A percentile compares a stretch with the other conserved stretches of the same genome.
These are phyloP conservation scores for Sutorius eximius DNA, from an alignment of 1,284 basidiomycete genomes.

Conservation along the genomic window DNA sequence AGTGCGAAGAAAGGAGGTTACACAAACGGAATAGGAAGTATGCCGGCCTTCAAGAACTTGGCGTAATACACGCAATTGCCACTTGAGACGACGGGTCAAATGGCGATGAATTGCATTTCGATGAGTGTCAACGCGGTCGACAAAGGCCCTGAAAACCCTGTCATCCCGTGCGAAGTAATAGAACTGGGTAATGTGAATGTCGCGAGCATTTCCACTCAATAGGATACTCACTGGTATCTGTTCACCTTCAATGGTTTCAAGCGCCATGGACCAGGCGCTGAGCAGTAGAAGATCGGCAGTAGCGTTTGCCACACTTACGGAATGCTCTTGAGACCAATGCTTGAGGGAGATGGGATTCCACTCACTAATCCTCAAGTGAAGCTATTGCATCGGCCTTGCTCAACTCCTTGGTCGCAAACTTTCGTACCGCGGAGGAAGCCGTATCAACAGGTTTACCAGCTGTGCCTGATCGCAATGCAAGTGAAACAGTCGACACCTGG, in stretches of 20 bases:
- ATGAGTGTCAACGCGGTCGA: conserved; percentile 56
- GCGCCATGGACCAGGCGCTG: conserved; percentile 65
- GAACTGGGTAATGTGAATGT: conserved; percentile 42
- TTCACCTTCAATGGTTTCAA: conserved; percentile 53
- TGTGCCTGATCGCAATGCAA: conserved; percentile 61
- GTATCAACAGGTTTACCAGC: conserved; percentile 66
- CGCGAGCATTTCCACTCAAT: neutral
- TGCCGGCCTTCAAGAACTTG: conserved; percentile 63
- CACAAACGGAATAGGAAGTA: conserved; percentile 61
- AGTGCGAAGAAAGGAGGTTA: neutral
- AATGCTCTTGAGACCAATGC: neutral
- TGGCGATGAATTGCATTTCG: conserved; percentile 49
- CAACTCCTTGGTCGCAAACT: conserved; percentile 74
- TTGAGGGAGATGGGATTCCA: conserved; percentile 5
- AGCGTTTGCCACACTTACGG: conserved; percentile 70
- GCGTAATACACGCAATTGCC: conserved; percentile 67
- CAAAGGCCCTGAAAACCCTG: conserved; percentile 71
- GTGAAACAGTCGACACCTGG: conserved; percentile 57
- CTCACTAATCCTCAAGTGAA: conserved; percentile 80
- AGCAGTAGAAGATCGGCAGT: conserved; percentile 74
- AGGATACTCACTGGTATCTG: conserved; percentile 58
- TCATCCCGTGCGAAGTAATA: conserved; percentile 83
- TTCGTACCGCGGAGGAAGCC: conserved; percentile 65
- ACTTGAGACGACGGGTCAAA: conserved; percentile 58
- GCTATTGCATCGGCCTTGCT: conserved; percentile 76